A percentile compares a stretch with the other conserved stretches of the same genome.
These are phyloP conservation scores for Ceriops zippeliana DNA, from an alignment of 345 rosid species.

Conservation along the genomic window DNA sequence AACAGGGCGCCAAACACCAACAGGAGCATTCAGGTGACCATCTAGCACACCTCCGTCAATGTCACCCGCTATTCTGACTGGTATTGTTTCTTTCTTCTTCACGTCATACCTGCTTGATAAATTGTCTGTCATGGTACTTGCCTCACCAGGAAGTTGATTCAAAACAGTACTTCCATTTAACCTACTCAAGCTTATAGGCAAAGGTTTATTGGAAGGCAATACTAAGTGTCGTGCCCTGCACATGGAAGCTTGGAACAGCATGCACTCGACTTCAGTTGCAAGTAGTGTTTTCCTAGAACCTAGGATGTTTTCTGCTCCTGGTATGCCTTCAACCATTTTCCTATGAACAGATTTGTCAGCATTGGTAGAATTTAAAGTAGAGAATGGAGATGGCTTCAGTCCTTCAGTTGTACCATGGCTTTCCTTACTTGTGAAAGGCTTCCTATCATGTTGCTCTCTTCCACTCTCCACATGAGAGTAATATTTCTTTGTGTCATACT, in stretches of 20 bases:
- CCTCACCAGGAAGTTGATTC: conserved; percentile 73
- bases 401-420: conserved; percentile 46
- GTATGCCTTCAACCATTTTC: conserved; percentile 45
- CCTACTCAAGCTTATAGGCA: conserved; percentile 55
- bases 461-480: conserved; percentile 69
- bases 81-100: conserved; percentile 81
- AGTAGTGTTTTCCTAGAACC: conserved; percentile 59
- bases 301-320: conserved; percentile 50
- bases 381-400: conserved; percentile 42
- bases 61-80: conserved; percentile 93
- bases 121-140: conserved; percentile 68
- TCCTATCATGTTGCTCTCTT: conserved; percentile 47
- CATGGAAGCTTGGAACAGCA: conserved; percentile 87
- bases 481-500: conserved; percentile 48
- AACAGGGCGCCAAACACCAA: conserved; percentile 97
- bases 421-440: conserved; percentile 31
- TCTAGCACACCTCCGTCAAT: conserved; percentile 76
- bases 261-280: conserved; percentile 85
- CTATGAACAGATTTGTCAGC: conserved; percentile 48
- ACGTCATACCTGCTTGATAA: conserved; percentile 66
- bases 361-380: conserved; percentile 52
- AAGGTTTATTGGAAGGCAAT: conserved; percentile 42
- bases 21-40: conserved; percentile 75
- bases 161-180: conserved; percentile 50
- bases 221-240: conserved; percentile 76